Base-by-base conservation (phyloP, 2,329 filamentous ascomycete species). In the Cladosporium phlei region DNA sequence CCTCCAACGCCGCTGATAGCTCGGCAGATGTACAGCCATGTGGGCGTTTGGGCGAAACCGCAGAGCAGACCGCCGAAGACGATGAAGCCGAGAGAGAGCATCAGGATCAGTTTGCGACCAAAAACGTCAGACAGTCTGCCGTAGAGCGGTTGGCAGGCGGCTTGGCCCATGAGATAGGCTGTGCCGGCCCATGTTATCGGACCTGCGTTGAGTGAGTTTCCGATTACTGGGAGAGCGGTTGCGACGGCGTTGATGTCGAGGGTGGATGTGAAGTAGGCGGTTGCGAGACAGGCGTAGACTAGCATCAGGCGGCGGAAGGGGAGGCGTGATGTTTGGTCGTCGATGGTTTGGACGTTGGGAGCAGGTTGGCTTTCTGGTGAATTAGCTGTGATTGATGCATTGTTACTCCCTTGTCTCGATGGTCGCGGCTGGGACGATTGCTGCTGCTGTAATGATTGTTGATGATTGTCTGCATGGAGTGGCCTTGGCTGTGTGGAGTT, bases 91-190 rank as follows among this genome's bases (percentile, higher is more conserved):
- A 45, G 19, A 1, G 22, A 37, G 1, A 16, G n/a, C 42, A 84
- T 57, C 38, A 78, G 76, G 4, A 83, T 69, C 6, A 72, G 68
- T 58, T 83, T 83, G 16, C 80, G 72, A 8, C 61, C 61, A 30
- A 63, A 62, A 5, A 64, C 55, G 34, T 64, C 60, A 10, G 49
- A 54, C 16, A 64, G 50, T 4, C 61, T 71, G 20, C 80, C 80
- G 58, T 83, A 83, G 0, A 85, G 69, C 48, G 83, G 78, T 53
- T 81, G 80, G 53, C 83, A 84, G 27, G 77, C 75, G 0, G 81
- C 83, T 49, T 76, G 78, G 27, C 75, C 75, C 37, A 80, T 73
- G 29, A 80, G 61, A 4, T 70, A 70, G 4, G 74, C 71, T 0
- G 74, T 77, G 5, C 74, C 75, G 1, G 73, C 73, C 76, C 76